phyloP scores from a whole-genome alignment of 2,329 filamentous ascomycete species.

The Phyllachora maydis region DNA sequence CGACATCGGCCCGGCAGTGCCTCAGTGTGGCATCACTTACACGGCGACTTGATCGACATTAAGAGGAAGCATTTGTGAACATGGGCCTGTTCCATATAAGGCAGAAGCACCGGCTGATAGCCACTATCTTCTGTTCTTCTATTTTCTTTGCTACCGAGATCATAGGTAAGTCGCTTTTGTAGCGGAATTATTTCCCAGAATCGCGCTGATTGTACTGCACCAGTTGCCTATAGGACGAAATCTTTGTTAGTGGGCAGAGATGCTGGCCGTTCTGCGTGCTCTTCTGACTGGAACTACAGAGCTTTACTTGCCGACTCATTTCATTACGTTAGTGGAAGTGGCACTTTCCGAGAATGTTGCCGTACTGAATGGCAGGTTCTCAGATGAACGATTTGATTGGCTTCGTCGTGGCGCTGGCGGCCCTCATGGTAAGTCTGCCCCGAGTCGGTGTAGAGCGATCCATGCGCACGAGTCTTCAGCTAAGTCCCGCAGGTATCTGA shows the following conservation, averaged over 20 bases:
- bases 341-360: too few species aligned
- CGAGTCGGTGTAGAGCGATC: not conserved
- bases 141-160: constrained; percentile 31
- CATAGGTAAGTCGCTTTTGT: constrained; percentile 15
- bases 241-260: too few species aligned
- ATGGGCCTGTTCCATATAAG: constrained; percentile 12
- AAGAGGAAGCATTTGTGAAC: too few species aligned
- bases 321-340: constrained; percentile 40
- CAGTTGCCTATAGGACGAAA: constrained; percentile 47
- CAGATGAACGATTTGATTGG: constrained; percentile 52
- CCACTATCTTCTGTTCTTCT: constrained; percentile 25
- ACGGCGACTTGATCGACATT: too few species aligned
- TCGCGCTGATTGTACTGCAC: not conserved
- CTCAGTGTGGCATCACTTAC: too few species aligned
- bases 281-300: too few species aligned
- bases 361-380: too few species aligned
- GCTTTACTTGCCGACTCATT: constrained; percentile 61
- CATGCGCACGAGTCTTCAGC: not conserved
- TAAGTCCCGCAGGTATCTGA: constrained; percentile 27
- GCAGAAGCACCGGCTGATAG: constrained; percentile 22
- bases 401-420: constrained; percentile 44
- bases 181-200: not conserved
- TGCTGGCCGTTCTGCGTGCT: too few species aligned
- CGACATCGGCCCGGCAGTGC: too few species aligned
- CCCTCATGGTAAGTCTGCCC: constrained; percentile 32